These are phyloP conservation scores for Erythrophleum fordii DNA, from an alignment of 306 rosid species.

Conservation along the genomic window DNA sequence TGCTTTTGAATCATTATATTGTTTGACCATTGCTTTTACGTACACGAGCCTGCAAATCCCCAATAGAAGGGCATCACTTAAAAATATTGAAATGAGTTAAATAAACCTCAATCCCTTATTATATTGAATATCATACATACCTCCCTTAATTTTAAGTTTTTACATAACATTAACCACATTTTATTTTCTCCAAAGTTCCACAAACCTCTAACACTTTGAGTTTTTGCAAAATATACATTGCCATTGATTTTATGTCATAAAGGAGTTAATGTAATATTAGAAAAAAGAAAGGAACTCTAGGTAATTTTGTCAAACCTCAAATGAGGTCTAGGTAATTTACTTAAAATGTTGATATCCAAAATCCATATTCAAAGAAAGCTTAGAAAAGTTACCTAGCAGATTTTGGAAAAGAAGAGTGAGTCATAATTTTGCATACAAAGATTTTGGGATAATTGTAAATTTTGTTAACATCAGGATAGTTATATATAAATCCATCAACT, in stretches of 20 bases:
- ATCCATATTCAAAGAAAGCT: constrained; percentile 10
- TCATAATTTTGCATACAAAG: neutral
- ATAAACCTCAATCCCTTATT: neutral
- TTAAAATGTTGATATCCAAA: neutral
- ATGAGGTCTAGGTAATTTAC: neutral
- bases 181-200: neutral
- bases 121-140: neutral
- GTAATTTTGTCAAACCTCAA: neutral
- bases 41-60: too few species aligned
- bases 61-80: neutral
- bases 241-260: neutral
- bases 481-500: neutral
- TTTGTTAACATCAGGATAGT: constrained; percentile 1
- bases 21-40: too few species aligned
- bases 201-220: neutral
- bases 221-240: neutral
- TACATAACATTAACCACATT: neutral
- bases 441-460: constrained; percentile 2
- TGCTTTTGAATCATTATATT: too few species aligned
- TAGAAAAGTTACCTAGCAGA: neutral
- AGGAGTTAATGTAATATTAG: neutral
- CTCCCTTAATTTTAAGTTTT: neutral
- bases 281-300: neutral
- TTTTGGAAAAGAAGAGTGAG: neutral
- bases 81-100: neutral